Percentiles rank a stretch among this genome's conserved stretches.
Evolutionary conservation across 2,329 filamentous ascomycete species (phyloP).

Genomic region (Helotiales sp.): DNA sequence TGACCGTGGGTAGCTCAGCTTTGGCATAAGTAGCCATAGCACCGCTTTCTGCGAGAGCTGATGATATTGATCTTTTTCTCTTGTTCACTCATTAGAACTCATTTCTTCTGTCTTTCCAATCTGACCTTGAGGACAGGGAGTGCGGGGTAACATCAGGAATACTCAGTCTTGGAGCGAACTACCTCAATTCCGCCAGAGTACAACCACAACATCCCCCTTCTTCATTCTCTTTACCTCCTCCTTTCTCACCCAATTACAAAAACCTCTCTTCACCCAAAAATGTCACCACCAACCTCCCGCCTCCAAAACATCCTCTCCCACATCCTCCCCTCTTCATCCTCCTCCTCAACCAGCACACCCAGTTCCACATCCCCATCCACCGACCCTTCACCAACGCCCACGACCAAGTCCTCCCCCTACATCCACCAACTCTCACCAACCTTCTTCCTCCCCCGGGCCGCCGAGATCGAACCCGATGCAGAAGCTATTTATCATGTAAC

Average conservation of each 20-base stretch:
- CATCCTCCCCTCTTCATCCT: conserved; percentile 43
- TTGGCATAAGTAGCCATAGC: background rate
- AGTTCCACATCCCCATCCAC: background rate
- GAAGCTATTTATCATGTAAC: conserved; percentile 85
- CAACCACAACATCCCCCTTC: background rate
- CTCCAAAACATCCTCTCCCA: conserved; percentile 60
- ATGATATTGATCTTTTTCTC: background rate
- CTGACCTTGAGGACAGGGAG: no score
- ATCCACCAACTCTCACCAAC: conserved; percentile 84
- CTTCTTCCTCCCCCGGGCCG: conserved; percentile 81
- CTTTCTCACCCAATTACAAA: background rate
- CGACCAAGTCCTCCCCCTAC: conserved; percentile 25
- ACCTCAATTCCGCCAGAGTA: background rate
- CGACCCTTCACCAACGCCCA: background rate
- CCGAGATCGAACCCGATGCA: conserved; percentile 82
- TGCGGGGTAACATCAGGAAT: background rate
- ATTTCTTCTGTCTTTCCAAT: background rate
- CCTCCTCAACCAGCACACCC: conserved; percentile 17
- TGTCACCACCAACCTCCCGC: conserved; percentile 65
- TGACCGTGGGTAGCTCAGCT: no score
- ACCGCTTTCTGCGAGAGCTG: background rate
- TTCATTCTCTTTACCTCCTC: background rate
- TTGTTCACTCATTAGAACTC: background rate
- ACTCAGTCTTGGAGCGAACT: background rate
- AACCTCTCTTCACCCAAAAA: conserved; percentile 37